Evolutionary conservation across 345 rosid genomes (phyloP), one percentile per base, ranked within the genome.

Genomic region (Moricandia moricandioides): DNA sequence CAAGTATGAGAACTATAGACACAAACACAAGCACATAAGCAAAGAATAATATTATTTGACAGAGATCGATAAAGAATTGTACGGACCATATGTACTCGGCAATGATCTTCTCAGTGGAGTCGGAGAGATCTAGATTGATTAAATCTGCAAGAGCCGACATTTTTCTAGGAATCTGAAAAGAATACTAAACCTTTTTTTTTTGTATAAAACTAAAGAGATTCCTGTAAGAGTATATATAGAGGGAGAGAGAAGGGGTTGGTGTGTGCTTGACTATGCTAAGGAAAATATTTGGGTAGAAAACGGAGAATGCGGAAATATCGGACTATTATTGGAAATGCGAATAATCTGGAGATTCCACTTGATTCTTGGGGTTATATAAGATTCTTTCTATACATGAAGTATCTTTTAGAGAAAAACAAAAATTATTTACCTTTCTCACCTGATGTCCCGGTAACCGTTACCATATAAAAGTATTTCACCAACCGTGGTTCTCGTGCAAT

Each of bases 11-110:
- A 12, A 0, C 2, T 57, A 17, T 17, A 58, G 21, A 24, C 62
- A 12, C 54, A 75, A 66, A 45, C 70, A 1, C 75, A 40, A 26
- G 9, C 54, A 35, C 33, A 59, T 11, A 71, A 11, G 24, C 75
- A 60, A 39, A 39, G 2, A 67, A 18, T 54, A 54, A 54, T 17
- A 51, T 3, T 18, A 21, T 54, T 18, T 10, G 52, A 76, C 6
- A 54, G 21, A 69, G 17, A 30, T 11, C 17, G 6, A 13, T 37
- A 9, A 17, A 9, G 1, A 13, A 21, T 26, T 57, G n/a, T 7
- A 21, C 49, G 8, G 18, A 91, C 97, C 96, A 91, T 55, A 89
- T 78, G 76, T 91, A 91, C 70, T 91, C 97, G 37, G 97, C 96
- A 37, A 89, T 86, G 85, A 91, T 82, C 71, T 89, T 84, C 8